Base-by-base conservation (phyloP, 768 basidiomycete species). In the Cystobasidium ongulense region DNA sequence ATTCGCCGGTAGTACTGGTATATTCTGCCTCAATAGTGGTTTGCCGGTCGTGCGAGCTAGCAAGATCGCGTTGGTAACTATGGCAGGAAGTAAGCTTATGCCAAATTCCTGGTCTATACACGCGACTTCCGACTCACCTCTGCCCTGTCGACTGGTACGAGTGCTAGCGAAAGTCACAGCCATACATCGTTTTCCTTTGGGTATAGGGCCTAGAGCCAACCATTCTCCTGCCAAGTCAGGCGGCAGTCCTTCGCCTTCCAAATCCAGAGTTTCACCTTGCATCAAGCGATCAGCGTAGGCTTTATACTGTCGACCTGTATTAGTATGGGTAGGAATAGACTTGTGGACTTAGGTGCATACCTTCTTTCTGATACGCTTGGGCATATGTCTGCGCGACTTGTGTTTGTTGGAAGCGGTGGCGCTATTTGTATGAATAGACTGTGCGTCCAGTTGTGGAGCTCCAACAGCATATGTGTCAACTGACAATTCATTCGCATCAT, bases 281-380 rank as follows among this genome's bases (percentile, higher is more conserved):
- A 74, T 74, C n/a, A 74, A 52, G 8, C 63, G 17, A 50, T 74
- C 35, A 25, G 50, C 65, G 41, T 74, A 74, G 15, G 27, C 25
- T 29, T 54, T n/a, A 18, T 36, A 74, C 65, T 66, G 65, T 5
- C 23, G 27, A 23, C 2, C 25, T 17, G 3, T 31, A 21, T 59
- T 23, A 61, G 57, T 23, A 61, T 38, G 23, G 4, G 3, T 4
- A 10, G 57, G 29, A 15, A 15, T 17, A 13, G 29, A 38, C 25
- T 23, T 8, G 11, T 27, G 25, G 15, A 29, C 7, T 23, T 61
- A 4, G n/a, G 21, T 21, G 21, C 3, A 2, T 43, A 68, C 68
- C 68, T 71, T 71, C 54, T 71, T 71, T 53, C 53, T 71, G 53
- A 71, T 71, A 17, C 68, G 52, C 41, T 71, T 71, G 3, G 68